A percentile compares a stretch with the other conserved stretches of the same genome.
Evolutionary conservation across 345 rosid genomes (phyloP).

Genomic region (Boechera divaricarpa): DNA sequence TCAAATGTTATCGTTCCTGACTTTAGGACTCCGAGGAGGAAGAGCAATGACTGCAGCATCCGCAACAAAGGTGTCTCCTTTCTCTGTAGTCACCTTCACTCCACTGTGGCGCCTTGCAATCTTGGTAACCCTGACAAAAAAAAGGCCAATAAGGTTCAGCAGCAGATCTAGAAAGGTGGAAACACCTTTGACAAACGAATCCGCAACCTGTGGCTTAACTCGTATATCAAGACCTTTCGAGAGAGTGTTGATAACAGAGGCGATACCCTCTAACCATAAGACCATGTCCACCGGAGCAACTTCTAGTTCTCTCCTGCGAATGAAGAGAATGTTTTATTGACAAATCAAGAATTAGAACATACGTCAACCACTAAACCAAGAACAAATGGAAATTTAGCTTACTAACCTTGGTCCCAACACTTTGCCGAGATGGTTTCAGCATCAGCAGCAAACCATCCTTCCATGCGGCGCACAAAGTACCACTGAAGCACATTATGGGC

Average conservation of each 20-base stretch:
- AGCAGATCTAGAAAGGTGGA: neutral
- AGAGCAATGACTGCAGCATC: constrained; percentile 87
- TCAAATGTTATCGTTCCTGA: constrained; percentile 70
- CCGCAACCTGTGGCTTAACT: constrained; percentile 75
- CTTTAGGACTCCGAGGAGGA: constrained; percentile 96
- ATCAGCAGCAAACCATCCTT: constrained; percentile 99
- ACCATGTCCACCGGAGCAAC: constrained; percentile 97
- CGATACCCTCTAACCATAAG: constrained; percentile 97
- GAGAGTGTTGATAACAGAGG: constrained; percentile 93
- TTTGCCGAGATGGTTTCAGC: constrained; percentile 89
- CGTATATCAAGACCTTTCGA: constrained; percentile 95
- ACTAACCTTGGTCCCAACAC: constrained; percentile 88
- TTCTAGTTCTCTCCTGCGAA: constrained; percentile 79
- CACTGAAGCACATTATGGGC: constrained; percentile 87
- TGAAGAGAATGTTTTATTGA: constrained; percentile 16
- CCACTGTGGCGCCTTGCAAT: constrained; percentile 68
- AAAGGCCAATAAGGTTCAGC: constrained; percentile 17
- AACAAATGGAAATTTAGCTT: neutral
- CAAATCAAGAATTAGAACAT: constrained; percentile 12
- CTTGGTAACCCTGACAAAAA: constrained; percentile 64
- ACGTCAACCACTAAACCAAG: constrained; percentile 13
- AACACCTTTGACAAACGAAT: neutral
- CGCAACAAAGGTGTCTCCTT: constrained; percentile 67
- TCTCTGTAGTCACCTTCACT: constrained; percentile 81
- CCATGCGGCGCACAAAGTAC: constrained; percentile 99